Percentiles rank a stretch among this genome's conserved stretches.
Conservation (phyloP, 1,284 basidiomycete genomes). For the Sphagnurus paluster region DNA sequence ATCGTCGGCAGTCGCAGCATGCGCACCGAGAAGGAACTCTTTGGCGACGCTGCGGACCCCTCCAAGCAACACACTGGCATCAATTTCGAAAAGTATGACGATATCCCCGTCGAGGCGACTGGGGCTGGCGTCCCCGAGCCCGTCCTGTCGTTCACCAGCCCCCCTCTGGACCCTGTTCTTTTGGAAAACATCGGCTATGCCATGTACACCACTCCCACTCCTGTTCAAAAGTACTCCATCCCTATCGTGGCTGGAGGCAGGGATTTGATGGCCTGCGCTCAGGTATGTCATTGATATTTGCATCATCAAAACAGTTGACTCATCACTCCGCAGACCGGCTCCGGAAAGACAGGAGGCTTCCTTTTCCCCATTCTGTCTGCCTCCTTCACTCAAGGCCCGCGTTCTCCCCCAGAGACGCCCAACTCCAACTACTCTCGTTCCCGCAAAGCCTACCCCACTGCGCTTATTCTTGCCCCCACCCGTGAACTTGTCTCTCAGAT, state of each 20-base stretch:
- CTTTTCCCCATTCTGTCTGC: slow-evolving; percentile 98
- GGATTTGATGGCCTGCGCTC: slow-evolving; percentile 99
- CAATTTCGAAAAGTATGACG: slow-evolving; percentile 99
- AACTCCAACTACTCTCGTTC: slow-evolving; percentile 61
- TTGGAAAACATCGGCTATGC: slow-evolving; percentile 94
- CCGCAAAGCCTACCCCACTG: slow-evolving; percentile 94
- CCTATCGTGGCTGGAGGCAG: slow-evolving; percentile 92
- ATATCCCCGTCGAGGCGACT: slow-evolving; percentile 98
- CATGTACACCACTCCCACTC: slow-evolving; percentile 93
- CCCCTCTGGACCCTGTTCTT: slow-evolving; percentile 91
- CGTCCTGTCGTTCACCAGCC: slow-evolving; percentile 82
- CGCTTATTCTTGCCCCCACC: slow-evolving; percentile 95
- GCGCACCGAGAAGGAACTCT: slow-evolving; percentile 95
- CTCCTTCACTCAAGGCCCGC: slow-evolving; percentile 86
- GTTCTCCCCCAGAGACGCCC: slow-evolving; percentile 51
- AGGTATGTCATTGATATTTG: slow-evolving; percentile 48
- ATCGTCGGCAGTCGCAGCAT: slow-evolving; percentile 78
- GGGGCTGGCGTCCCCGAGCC: slow-evolving; percentile 96
- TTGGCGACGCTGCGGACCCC: slow-evolving; percentile 85
- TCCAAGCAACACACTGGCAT: slow-evolving; percentile 92
- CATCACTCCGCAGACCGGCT: slow-evolving; percentile 76
- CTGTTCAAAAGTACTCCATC: slow-evolving; percentile 99
- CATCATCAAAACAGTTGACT: slow-evolving; percentile 19
- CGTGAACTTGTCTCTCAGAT: slow-evolving; percentile 99
- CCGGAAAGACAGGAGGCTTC: slow-evolving; percentile 99